phyloP scores from a whole-genome alignment of 139 green algal species.

The Pleodorina starrii region DNA sequence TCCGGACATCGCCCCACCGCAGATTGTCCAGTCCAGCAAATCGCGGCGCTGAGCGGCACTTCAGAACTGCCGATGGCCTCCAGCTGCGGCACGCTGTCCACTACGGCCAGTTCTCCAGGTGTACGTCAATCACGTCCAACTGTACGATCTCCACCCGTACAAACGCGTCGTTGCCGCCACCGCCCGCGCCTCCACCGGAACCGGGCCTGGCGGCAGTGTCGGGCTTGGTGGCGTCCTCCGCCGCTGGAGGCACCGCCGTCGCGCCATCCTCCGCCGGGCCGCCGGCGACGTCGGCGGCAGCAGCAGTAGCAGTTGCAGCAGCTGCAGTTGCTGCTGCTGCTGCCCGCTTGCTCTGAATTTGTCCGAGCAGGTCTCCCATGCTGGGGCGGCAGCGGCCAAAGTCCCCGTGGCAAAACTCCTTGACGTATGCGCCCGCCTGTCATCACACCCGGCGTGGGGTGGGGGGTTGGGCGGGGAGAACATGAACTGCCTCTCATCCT shows the following conservation, averaged over 20 bases:
- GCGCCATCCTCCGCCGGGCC: not conserved
- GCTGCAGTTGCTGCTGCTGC: not conserved
- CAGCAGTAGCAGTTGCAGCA: not conserved
- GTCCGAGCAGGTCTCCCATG: slow-evolving; percentile 69
- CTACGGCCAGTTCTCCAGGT: slow-evolving; percentile 67
- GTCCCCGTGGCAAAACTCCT: slow-evolving; percentile 95
- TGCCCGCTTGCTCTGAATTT: not conserved
- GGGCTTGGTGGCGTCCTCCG: not conserved
- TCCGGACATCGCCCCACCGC: no score
- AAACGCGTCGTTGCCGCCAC: not conserved
- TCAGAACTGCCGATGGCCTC: not conserved
- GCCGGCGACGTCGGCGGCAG: not conserved
- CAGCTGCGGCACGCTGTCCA: not conserved
- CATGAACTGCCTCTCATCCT: not conserved
- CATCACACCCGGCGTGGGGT: not conserved
- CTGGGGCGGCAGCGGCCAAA: slow-evolving; percentile 81
- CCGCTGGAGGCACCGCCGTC: not conserved
- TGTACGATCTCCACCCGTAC: slow-evolving; percentile 64
- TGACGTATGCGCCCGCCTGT: slow-evolving; percentile 71
- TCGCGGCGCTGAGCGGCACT: no score
- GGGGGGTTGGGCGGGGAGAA: not conserved
- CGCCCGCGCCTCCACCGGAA: not conserved
- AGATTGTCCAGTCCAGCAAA: no score
- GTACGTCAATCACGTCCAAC: slow-evolving; percentile 78
- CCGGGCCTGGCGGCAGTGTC: not conserved